phyloP scores from a whole-genome alignment of 1,284 basidiomycete species.

The Peniophora sp. region DNA sequence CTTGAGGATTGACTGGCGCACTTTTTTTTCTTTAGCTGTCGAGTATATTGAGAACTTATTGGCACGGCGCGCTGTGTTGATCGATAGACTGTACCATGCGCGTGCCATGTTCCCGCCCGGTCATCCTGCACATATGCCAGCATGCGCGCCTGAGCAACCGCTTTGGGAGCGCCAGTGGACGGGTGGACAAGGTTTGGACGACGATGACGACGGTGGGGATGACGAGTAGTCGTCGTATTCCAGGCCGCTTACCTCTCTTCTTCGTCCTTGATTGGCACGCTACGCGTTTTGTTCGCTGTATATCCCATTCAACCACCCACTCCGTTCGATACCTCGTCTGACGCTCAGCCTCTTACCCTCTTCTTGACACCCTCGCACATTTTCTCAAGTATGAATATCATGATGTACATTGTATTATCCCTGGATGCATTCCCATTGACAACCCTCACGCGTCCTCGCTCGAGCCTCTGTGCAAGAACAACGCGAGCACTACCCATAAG shows the following conservation, averaged over 20 bases:
- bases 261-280: no score
- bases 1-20: background rate
- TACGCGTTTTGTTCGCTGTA: no score
- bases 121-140: slow-evolving; percentile 42
- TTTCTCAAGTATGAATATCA: no score
- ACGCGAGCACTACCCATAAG: no score
- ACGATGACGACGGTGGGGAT: slow-evolving; percentile 34
- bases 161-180: slow-evolving; percentile 76
- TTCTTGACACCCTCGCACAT: no score
- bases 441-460: no score
- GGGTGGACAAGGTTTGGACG: slow-evolving; percentile 47
- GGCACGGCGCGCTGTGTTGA: slow-evolving; percentile 44
- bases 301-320: no score
- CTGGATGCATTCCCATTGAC: no score
- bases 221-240: slow-evolving; percentile 26
- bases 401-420: no score
- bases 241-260: slow-evolving; percentile 1
- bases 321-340: no score
- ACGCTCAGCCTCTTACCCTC: no score
- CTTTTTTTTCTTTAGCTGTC: slow-evolving; percentile 50
- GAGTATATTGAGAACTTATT: slow-evolving; percentile 69
- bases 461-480: no score
- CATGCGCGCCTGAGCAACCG: slow-evolving; percentile 26
- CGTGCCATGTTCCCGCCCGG: slow-evolving; percentile 43
- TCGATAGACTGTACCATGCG: slow-evolving; percentile 53